Evolutionary conservation across 768 basidiomycete species (phyloP), one percentile per base, ranked within the genome.

Genomic region (Kwoniella europaea): DNA sequence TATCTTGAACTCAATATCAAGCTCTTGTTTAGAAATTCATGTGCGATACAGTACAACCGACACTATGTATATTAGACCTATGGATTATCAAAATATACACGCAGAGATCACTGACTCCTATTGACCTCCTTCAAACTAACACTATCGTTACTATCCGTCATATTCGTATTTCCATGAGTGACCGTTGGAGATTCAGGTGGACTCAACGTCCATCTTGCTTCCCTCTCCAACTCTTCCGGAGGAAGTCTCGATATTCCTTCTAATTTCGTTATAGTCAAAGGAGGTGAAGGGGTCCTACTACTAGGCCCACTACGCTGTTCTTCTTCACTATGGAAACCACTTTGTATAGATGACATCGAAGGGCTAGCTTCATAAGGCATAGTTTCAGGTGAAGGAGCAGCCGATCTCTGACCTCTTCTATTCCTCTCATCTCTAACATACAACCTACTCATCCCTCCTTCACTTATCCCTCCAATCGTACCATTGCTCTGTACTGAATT

Each of bases 121-220:
- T 16, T 44, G 4, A 68, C 67, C 18, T 68, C 61, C 27, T 22
- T 54, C 59, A 68, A 44, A n/a, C 67, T 42, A 10, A 68, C 60
- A 50, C 43, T 53, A 52, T 68, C 67, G 13, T 18, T 22, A 56
- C 54, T 42, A 35, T 65, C 62, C 46, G 61, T 20, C 10, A n/a
- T 10, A 61, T 3, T 61, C 12, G 54, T 16, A 52, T 52, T 52
- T n/a, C 16, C 57, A 60, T 52, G 43, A 41, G 20, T 44, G 12
- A 70, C 58, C 6, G 50, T 59, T 3, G 68, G 68, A 22, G 68
- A 70, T 10, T 57, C 63, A 27, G 68, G 68, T 27, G 68, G 68
- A 59, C 63, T 64, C 20, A 70, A 50, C 18, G 68, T 70, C 63
- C 62, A 65, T 46, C 68, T 70, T 43, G 68, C 68, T 54, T 64